These are phyloP conservation scores for Fusarium anguioides DNA, from an alignment of 2,329 filamentous ascomycete genomes.

Conservation along the genomic window DNA sequence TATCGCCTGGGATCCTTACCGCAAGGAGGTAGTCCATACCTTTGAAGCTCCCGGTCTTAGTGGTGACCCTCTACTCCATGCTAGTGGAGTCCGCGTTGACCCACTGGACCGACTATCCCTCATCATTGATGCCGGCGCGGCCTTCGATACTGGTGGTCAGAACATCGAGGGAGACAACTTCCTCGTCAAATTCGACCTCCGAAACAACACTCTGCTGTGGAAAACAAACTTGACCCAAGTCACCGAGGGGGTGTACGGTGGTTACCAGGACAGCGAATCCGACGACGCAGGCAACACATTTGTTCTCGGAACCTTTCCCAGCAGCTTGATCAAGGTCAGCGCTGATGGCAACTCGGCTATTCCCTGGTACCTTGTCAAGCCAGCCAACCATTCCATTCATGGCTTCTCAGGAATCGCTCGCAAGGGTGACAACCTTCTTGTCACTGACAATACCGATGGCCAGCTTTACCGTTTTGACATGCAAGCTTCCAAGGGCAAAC, in stretches of 20 bases:
- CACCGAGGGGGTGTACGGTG: slow-evolving; percentile 48
- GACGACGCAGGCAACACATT: slow-evolving; percentile 52
- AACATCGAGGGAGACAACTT: slow-evolving; percentile 53
- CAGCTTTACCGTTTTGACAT: slow-evolving; percentile 52
- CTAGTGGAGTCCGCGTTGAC: slow-evolving; percentile 53
- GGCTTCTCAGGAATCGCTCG: slow-evolving; percentile 1
- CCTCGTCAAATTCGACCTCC: slow-evolving; percentile 51
- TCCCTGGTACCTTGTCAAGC: slow-evolving; percentile 49
- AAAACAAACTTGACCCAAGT: slow-evolving; percentile 48
- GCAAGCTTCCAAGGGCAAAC: slow-evolving; percentile 15
- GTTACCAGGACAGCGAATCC: slow-evolving; percentile 55
- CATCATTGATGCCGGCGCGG: slow-evolving; percentile 50
- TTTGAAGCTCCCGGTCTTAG: slow-evolving; percentile 48
- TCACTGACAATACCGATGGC: slow-evolving; percentile 45
- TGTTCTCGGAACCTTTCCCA: slow-evolving; percentile 53
- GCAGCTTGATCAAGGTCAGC: slow-evolving; percentile 50
- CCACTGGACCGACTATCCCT: slow-evolving; percentile 49
- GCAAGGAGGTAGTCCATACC: slow-evolving; percentile 39
- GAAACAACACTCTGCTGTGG: slow-evolving; percentile 44
- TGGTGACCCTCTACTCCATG: slow-evolving; percentile 17
- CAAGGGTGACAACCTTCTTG: slow-evolving; percentile 44
- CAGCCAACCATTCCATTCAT: slow-evolving; percentile 41
- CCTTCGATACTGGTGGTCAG: slow-evolving; percentile 50
- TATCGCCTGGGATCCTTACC: slow-evolving; percentile 18
- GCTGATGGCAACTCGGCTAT: slow-evolving; percentile 42